Percentiles rank a stretch among this genome's conserved stretches.
These are phyloP conservation scores for Achaetomium macrosporum DNA, from an alignment of 2,329 filamentous ascomycete species.

Conservation along the genomic window DNA sequence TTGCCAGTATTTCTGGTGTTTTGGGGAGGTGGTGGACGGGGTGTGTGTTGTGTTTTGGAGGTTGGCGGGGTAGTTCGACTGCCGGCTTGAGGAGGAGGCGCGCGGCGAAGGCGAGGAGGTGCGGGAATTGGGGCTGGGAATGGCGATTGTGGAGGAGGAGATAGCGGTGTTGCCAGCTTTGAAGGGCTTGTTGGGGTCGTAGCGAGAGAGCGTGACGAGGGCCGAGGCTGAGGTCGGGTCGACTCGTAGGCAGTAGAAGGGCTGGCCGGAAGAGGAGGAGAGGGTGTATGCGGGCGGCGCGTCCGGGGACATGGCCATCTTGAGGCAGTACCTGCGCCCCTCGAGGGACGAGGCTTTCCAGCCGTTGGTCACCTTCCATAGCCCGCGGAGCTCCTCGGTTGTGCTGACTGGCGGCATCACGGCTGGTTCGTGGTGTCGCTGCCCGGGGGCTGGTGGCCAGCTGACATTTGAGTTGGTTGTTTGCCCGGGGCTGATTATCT, in stretches of 20 bases:
- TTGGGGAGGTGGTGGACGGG: slow-evolving; percentile 32
- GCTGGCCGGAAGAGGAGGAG: slow-evolving; percentile 50
- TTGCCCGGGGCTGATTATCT: slow-evolving; percentile 27
- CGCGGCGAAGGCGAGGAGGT: slow-evolving; percentile 16
- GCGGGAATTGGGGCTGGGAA: slow-evolving; percentile 24
- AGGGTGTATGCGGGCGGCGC: slow-evolving; percentile 63
- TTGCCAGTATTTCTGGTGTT: slow-evolving; percentile 46
- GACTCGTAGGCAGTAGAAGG: slow-evolving; percentile 61
- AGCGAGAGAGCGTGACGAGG: slow-evolving; percentile 52
- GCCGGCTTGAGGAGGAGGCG: slow-evolving; percentile 12
- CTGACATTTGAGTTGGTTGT: slow-evolving; percentile 28
- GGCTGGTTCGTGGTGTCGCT: slow-evolving; percentile 36
- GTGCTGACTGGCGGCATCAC: slow-evolving; percentile 46
- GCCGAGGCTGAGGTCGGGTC: slow-evolving; percentile 60
- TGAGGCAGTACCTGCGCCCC: slow-evolving; percentile 54
- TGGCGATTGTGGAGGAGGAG: slow-evolving; percentile 17
- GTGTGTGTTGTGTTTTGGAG: slow-evolving; percentile 24
- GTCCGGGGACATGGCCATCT: slow-evolving; percentile 49
- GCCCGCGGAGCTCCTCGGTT: slow-evolving; percentile 55
- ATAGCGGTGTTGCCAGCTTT: slow-evolving; percentile 39
- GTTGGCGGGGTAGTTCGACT: slow-evolving; percentile 5
- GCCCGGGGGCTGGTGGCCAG: slow-evolving; percentile 11
- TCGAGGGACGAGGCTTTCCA: slow-evolving; percentile 58
- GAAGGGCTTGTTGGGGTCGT: slow-evolving; percentile 55
- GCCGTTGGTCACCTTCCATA: slow-evolving; percentile 66